Base-by-base conservation (phyloP, 2,329 filamentous ascomycete genomes). In the Colletotrichum orbiculare region DNA sequence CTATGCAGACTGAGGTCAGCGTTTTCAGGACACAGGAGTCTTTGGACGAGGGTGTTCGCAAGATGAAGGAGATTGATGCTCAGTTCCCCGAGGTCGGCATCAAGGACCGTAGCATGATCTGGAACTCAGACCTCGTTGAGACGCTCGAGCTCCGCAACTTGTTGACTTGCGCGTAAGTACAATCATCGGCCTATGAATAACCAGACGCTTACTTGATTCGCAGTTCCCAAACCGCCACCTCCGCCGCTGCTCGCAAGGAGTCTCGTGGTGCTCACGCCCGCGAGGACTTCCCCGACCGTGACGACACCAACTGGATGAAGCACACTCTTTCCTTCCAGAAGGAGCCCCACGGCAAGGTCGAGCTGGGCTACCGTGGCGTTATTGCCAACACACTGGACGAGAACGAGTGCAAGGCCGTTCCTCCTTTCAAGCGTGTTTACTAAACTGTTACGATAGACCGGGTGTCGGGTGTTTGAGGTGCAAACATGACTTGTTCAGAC, bases 71-170 rank as follows among this genome's bases (percentile, higher is more conserved):
- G 71, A 93, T 98, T 72, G 95, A 98, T 78, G 80, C 87, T 73
- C 86, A 84, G 74, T 98, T 91, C 82, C 81, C 85, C 73, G 85
- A 97, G 75, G 91, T 98, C 72, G 93, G 93, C 75, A 97, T 93
- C 83, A 97, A 97, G 88, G 95, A 98, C 81, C 92, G 96, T 80
- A 96, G 93, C 87, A 97, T 98, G 95, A 98, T 98, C 85, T 98
- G 95, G 95, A 98, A 98, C 89, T 94, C 92, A 33, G 95, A 98
- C 76, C 88, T 98, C 43, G 93, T 97, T 68, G 95, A 98, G 87
- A 97, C 95, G 8, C 89, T 99, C 61, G 96, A 99, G 83, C 85
- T 98, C 75, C 88, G 94, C 76, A 99, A 99, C 81, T 81, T 99
- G 75, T 84, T 99, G 77, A 98, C 96, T 75, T 98, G 96, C 89